A percentile compares a stretch with the other conserved stretches of the same genome.
phyloP scores from a whole-genome alignment of 768 basidiomycete genomes.

The Gymnopilus junonius region DNA sequence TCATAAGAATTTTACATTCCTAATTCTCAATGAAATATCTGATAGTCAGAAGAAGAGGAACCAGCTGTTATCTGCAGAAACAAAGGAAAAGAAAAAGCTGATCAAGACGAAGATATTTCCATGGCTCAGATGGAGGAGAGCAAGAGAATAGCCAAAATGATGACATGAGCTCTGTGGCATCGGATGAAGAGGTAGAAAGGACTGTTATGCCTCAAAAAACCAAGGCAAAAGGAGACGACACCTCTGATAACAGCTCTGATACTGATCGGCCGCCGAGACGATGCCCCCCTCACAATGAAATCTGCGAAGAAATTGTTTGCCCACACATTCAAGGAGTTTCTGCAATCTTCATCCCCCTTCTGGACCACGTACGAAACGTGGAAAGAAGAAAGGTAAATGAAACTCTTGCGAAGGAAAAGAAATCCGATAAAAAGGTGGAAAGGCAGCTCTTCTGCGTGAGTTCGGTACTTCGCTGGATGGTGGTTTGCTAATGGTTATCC shows the following conservation, averaged over 20 bases:
- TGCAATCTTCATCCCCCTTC: neutral
- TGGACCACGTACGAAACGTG: too few relatives aligned
- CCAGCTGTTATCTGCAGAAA: neutral
- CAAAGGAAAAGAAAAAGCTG: neutral
- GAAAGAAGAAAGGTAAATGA: too few relatives aligned
- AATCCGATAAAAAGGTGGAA: too few relatives aligned
- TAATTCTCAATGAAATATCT: too few relatives aligned
- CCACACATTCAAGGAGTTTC: neutral
- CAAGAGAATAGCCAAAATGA: neutral
- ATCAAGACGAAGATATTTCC: neutral
- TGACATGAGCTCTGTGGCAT: too few relatives aligned
- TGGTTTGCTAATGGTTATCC: neutral
- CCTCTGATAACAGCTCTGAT: neutral
- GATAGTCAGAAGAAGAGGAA: neutral
- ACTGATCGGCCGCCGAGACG: neutral
- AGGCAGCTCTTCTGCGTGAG: too few relatives aligned
- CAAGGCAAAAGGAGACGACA: neutral
- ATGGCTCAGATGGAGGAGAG: neutral
- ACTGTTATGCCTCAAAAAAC: neutral
- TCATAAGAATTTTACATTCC: too few relatives aligned
- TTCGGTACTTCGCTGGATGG: too few relatives aligned
- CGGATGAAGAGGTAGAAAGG: neutral
- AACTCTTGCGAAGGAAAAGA: too few relatives aligned
- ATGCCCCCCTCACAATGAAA: neutral
- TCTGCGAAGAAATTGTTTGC: neutral